Conservation (phyloP, 768 basidiomycete species). For the Glaciozyma martinii region DNA sequence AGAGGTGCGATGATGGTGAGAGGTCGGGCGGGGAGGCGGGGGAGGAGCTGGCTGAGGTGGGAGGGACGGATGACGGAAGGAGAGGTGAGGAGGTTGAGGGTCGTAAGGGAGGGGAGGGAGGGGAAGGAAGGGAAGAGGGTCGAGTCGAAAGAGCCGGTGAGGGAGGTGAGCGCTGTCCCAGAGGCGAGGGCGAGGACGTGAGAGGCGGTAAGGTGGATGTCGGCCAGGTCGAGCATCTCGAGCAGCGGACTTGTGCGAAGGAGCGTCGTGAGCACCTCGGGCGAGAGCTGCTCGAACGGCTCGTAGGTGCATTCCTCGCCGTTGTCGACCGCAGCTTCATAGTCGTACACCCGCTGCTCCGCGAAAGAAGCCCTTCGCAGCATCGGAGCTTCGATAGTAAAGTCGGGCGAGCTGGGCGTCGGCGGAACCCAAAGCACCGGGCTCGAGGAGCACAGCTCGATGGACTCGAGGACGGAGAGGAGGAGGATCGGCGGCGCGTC, state of each 20-base stretch:
- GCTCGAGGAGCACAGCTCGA: not conserved
- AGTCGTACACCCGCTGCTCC: not conserved
- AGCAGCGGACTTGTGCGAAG: conserved; percentile 13
- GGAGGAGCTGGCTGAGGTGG: too few relatives aligned
- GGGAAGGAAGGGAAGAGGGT: too few relatives aligned
- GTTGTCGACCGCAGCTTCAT: not conserved
- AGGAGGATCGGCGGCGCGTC: conserved; percentile 8
- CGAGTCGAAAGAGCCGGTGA: too few relatives aligned
- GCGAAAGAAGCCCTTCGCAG: conserved; percentile 1
- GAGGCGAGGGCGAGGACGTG: conserved; percentile 4
- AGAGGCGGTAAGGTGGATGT: not conserved
- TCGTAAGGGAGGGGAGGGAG: too few relatives aligned
- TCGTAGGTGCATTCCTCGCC: not conserved
- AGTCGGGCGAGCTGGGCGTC: not conserved
- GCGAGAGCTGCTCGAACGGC: not conserved
- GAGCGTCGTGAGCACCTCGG: conserved; percentile 1
- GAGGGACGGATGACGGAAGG: too few relatives aligned
- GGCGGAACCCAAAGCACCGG: conserved; percentile 15
- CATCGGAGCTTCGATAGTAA: conserved; percentile 2
- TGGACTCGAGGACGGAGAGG: not conserved
- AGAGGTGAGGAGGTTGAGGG: too few relatives aligned
- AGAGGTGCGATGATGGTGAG: too few relatives aligned
- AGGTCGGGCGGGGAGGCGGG: too few relatives aligned
- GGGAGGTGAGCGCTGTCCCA: not conserved
- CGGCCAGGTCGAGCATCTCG: not conserved